Conservation (phyloP, 495 filamentous ascomycete species). For the Talaromyces thailandensis region DNA sequence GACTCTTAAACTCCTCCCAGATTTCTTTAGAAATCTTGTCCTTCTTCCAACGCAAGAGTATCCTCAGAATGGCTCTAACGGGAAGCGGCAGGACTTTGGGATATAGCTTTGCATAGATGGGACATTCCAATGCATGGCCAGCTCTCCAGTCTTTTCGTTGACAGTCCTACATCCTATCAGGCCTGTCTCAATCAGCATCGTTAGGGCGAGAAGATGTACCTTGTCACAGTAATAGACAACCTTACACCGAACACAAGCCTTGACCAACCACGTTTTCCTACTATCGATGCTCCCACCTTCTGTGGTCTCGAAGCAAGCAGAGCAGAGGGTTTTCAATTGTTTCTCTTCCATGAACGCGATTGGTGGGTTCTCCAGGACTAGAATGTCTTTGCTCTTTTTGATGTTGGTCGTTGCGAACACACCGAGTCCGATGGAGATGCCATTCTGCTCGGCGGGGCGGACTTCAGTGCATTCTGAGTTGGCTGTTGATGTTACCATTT, state of each 20-base stretch:
- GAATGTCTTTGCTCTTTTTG: slow-evolving; percentile 25
- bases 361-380: slow-evolving; percentile 29
- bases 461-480: background rate
- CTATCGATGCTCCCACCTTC: slow-evolving; percentile 11
- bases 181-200: background rate
- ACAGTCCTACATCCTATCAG: slow-evolving; percentile 37
- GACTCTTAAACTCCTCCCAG: slow-evolving; percentile 28
- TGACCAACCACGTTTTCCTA: slow-evolving; percentile 18
- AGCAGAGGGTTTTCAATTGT: slow-evolving; percentile 33
- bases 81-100: slow-evolving; percentile 46
- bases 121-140: slow-evolving; percentile 52
- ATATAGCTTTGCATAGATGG: slow-evolving; percentile 34
- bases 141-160: slow-evolving; percentile 53
- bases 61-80: slow-evolving; percentile 44
- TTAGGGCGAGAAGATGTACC: slow-evolving; percentile 27
- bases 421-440: background rate
- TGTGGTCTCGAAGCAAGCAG: slow-evolving; percentile 32
- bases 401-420: slow-evolving; percentile 31
- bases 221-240: slow-evolving; percentile 57
- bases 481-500: background rate
- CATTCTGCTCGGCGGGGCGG: background rate
- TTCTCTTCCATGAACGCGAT: slow-evolving; percentile 35
- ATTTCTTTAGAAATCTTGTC: slow-evolving; percentile 25
- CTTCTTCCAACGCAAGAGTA: slow-evolving; percentile 34
- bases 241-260: slow-evolving; percentile 53